Conservation (phyloP, 164 flowering plant species). For the Dillenia suffruticosa region DNA sequence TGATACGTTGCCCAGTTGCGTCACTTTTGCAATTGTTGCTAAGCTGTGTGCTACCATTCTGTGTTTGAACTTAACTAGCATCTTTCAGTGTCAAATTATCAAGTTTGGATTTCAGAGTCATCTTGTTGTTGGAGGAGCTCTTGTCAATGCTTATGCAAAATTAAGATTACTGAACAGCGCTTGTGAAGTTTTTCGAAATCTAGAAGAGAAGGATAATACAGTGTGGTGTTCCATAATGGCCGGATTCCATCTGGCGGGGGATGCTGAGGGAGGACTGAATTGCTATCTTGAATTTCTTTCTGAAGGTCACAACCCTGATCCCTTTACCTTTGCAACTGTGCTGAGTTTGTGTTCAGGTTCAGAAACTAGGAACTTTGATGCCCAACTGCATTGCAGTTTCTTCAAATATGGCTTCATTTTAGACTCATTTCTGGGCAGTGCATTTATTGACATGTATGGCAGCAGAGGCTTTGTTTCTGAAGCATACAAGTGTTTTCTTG, state of each 20-base stretch:
- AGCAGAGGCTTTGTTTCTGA: slow-evolving; percentile 2
- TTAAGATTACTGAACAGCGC: slow-evolving; percentile 5
- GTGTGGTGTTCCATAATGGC: slow-evolving; percentile 11
- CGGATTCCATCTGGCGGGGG: slow-evolving; percentile 10
- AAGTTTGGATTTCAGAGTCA: slow-evolving; percentile 9
- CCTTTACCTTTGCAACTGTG: slow-evolving; percentile 9
- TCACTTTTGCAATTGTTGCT: slow-evolving; percentile 6
- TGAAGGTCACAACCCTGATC: slow-evolving; percentile 7
- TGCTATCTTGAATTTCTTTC: slow-evolving; percentile 8
- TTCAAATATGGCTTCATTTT: slow-evolving; percentile 5
- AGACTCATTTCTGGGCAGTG: slow-evolving; percentile 11
- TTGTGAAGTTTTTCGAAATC: slow-evolving; percentile 1
- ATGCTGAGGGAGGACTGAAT: slow-evolving; percentile 1
- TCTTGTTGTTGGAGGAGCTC: slow-evolving; percentile 8
- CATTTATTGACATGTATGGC: slow-evolving; percentile 7
- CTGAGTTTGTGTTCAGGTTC: slow-evolving; percentile 11
- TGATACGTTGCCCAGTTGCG: slow-evolving; percentile 1
- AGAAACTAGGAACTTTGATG: background rate
- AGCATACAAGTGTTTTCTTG: slow-evolving; percentile 7
- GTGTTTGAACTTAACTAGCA: background rate
- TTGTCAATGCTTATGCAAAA: slow-evolving; percentile 10
- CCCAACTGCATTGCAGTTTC: slow-evolving; percentile 12
- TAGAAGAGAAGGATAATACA: slow-evolving; percentile 11
- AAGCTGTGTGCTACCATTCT: slow-evolving; percentile 1
- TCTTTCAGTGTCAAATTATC: slow-evolving; percentile 4